Base-by-base conservation (phyloP, 2,329 filamentous ascomycete species). In the Orbilia oligospora region DNA sequence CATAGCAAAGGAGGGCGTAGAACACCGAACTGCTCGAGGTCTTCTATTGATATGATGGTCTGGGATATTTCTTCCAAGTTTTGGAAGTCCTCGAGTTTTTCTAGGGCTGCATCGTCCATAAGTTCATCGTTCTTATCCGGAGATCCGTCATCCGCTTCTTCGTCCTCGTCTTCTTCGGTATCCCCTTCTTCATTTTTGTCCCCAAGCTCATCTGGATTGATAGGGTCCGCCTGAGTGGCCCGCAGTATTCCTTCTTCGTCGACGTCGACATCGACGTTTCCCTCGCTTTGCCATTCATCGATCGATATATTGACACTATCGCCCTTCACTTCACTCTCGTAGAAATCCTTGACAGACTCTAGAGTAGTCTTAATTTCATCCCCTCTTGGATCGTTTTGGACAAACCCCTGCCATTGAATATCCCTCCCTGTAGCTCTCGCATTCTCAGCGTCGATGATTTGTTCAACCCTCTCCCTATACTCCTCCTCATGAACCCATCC, bases 401-500 rank as follows among this genome's bases (percentile, higher is more conserved):
- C 86, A 83, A 94, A 96, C 0, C 85, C 88, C 30, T 92, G 89
- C 81, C 95, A 94, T 0, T 86, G 87, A 12, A 88, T 65, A 80
- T 9, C 86, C 83, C 5, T 83, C 82, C 16, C 83, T 86, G 24
- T 86, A 83, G 27, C 84, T 85, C 44, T 87, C 86, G 84, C 84
- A 76, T 86, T 88, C 83, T 97, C 94, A 24, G 91, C 87, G 0
- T 85, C 83, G 8, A 92, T 89, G 24, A 97, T 86, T 27, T 88
- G 85, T 33, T 86, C 84, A 1, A 97, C 86, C 81, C 92, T 87
- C 51, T 90, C 86, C 36, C 89, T 87, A 82, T 91, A 95, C 82
- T 97, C 94, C 56, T 93, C 90, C 83, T 98, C 95, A 81, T 97
- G 94, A 70, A 97, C 91, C 95, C 96, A 99, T 0, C 90, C 91